Conservation (phyloP, 257 asterid species). For the Fraxinus anomala region DNA sequence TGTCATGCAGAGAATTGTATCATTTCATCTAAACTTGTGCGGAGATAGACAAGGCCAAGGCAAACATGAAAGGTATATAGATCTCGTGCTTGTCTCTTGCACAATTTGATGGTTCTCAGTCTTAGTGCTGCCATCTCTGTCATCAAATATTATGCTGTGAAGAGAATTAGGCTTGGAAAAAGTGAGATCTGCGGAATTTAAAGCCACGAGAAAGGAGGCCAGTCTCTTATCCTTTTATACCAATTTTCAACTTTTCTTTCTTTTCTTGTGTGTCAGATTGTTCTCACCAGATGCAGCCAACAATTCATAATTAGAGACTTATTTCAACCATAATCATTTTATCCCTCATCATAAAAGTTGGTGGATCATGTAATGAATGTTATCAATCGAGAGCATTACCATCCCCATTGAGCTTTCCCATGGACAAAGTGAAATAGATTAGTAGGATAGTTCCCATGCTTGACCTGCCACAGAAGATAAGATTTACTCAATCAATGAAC, state of each 20-base stretch:
- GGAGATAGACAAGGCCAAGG: slow-evolving; percentile 23
- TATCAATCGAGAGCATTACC: slow-evolving; percentile 29
- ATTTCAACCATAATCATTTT: slow-evolving; percentile 1
- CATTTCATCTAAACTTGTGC: slow-evolving; percentile 11
- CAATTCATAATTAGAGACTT: neutral
- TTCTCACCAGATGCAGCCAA: slow-evolving; percentile 3
- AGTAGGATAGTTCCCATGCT: slow-evolving; percentile 67
- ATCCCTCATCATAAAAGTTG: neutral
- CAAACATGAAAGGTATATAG: slow-evolving; percentile 31
- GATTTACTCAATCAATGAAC: neutral
- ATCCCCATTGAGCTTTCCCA: slow-evolving; percentile 39
- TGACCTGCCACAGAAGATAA: slow-evolving; percentile 42
- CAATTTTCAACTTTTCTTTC: slow-evolving; percentile 18
- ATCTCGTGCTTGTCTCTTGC: slow-evolving; percentile 31
- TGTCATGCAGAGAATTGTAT: neutral
- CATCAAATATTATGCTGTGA: slow-evolving; percentile 21
- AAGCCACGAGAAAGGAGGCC: slow-evolving; percentile 17
- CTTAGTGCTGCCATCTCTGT: slow-evolving; percentile 41
- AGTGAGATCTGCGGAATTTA: slow-evolving; percentile 20
- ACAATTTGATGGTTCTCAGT: slow-evolving; percentile 41
- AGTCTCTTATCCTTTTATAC: slow-evolving; percentile 26
- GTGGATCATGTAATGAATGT: neutral
- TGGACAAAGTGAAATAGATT: slow-evolving; percentile 59
- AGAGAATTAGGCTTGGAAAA: neutral
- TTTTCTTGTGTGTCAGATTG: slow-evolving; percentile 32